Evolutionary conservation across 2,329 filamentous ascomycete genomes (phyloP), one percentile per base, ranked within the genome.

Genomic region (Alternaria sp.): DNA sequence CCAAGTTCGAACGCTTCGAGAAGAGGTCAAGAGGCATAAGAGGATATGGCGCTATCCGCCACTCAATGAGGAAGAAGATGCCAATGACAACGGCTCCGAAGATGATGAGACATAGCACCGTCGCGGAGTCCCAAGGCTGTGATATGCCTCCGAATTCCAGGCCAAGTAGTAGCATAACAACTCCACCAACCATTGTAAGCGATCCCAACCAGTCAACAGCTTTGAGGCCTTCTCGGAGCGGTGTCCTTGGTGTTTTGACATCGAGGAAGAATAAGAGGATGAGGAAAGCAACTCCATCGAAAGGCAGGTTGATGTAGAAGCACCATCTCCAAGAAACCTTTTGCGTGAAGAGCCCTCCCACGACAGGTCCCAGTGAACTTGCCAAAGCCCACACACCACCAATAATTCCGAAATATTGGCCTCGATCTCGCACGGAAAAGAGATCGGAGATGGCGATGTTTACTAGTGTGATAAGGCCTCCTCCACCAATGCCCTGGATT

Each of bases 101-200:
- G 50, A 94, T 81, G 65, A 96, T 84, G 28, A 97, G 84, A 71
- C 91, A 93, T 69, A 97, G 85, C 32, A 94, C 90, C 1, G 87
- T 89, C 2, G 90, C 84, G 0, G 91, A 94, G 54, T 81, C 79
- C 93, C 93, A 97, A 1, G 93, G 90, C 65, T 87, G 87, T 22
- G 84, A 58, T 14, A 93, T 86, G 50, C 92, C 93, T 56, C 93
- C 94, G 63, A 94, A 92, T 73, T 96, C 90, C 11, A 97, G 86
- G 0, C 93, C 94, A 43, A 97, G 87, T 4, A 97, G 86, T 66
- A 97, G 84, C 92, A 97, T 94, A 20, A 96, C 83, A 0, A 92
- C 94, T 20, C 90, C 92, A 43, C 90, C 91, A 25, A 94, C 85
- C 74, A 96, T 87, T 30, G 85, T 81, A 11, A 90, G 55, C 2